Evolutionary conservation across 139 green algal species (phyloP).

Genomic region (Micractinium conductrix): DNA sequence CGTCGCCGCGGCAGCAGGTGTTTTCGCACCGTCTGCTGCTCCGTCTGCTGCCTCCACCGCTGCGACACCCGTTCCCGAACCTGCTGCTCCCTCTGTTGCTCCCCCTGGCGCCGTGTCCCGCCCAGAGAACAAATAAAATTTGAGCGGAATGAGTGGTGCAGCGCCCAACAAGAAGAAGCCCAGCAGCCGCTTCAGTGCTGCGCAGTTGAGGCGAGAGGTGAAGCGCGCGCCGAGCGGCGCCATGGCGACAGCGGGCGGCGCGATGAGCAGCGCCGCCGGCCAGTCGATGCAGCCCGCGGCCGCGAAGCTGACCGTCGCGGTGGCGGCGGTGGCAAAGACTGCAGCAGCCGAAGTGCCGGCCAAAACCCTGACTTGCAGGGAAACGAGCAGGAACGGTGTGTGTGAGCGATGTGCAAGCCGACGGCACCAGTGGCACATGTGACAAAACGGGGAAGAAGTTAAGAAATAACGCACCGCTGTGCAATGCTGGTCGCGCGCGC

Average conservation of each 20-base stretch:
- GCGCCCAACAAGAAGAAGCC: conserved; percentile 71
- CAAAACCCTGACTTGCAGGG: too few species aligned
- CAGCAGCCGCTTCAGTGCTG: conserved; percentile 41
- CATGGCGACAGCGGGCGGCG: conserved; percentile 50
- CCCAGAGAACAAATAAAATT: conserved; percentile 32
- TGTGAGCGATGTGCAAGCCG: not conserved
- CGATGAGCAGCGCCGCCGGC: conserved; percentile 58
- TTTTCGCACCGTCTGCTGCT: not conserved
- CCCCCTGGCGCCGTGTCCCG: not conserved
- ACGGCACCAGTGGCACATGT: too few species aligned
- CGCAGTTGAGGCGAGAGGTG: conserved; percentile 59
- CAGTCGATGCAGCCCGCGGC: conserved; percentile 56
- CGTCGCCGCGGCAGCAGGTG: not conserved
- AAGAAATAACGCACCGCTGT: not conserved
- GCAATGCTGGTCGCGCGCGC: not conserved
- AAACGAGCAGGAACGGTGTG: not conserved
- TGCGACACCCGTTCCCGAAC: not conserved
- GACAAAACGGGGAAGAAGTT: not conserved
- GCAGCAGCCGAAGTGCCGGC: conserved; percentile 74
- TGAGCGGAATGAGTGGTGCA: conserved; percentile 69
- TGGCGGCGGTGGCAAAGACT: conserved; percentile 66
- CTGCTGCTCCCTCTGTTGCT: not conserved
- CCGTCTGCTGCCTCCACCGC: not conserved
- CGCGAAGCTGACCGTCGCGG: conserved; percentile 58
- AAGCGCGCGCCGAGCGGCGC: conserved; percentile 62